Evolutionary conservation across 805 yeast species (phyloP), one percentile per base, ranked within the genome.

Genomic region (Nadsonia fulvescens): DNA sequence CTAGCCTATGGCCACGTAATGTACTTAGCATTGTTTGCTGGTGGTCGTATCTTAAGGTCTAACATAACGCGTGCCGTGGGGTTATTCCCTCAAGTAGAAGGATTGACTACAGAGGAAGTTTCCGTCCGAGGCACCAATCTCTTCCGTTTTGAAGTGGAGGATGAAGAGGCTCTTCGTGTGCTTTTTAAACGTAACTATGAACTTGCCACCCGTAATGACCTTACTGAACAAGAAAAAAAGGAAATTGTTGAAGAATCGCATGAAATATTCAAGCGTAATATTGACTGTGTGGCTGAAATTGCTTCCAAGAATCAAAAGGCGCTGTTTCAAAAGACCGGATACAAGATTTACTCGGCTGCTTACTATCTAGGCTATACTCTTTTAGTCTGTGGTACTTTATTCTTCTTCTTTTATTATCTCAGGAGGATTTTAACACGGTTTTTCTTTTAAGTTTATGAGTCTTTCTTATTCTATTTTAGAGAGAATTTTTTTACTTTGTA

Each of bases 21-120:
- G 67, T 78, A 78, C 49, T 53, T 78, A 42, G 92, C 89, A 0
- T 59, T 78, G 26, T 78, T 78, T 53, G 92, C 92, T 2, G 93
- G 93, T 26, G 92, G 91, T 10, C 58, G 70, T 35, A 57, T 78
- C 17, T 61, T 79, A 66, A 55, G 72, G 32, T 69, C 82, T 1
- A 63, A 70, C 10, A 49, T 78, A 15, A 56, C 70, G 26, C 66
- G 62, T 40, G 71, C 81, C 13, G 53, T 72, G 5, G 78, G 82
- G 2, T 49, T 77, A 30, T 75, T 76, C 59, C 91, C 92, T 6
- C 70, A 71, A 37, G 64, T 71, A 24, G 65, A 65, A 29, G 79
- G 78, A 14, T 56, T 67, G 37, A 47, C 65, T n/a, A 68, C 66
- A 28, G 71, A 63, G 25, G 79, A 76, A 29, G 61, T 74, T 24